These are phyloP conservation scores for Xylariomycetidae sp. DNA, from an alignment of 2,329 filamentous ascomycete genomes.

Conservation along the genomic window DNA sequence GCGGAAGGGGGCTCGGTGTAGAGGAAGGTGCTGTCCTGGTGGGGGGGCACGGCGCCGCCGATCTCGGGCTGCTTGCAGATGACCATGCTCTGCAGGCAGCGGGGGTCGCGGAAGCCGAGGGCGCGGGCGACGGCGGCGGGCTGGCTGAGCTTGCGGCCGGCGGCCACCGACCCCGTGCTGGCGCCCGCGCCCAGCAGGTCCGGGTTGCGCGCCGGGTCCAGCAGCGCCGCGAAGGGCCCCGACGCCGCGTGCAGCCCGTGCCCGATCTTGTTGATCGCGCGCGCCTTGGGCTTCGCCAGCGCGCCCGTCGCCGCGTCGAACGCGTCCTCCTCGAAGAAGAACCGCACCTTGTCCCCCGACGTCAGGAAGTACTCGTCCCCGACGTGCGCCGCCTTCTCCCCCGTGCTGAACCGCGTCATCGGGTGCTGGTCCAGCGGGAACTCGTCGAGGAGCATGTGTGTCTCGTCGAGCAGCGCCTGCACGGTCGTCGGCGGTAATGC, in stretches of 20 bases:
- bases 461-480: constrained; percentile 64
- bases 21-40: constrained; percentile 89
- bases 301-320: constrained; percentile 56
- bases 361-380: constrained; percentile 91
- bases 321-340: constrained; percentile 96
- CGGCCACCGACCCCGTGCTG: constrained; percentile 36
- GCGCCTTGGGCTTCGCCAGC: constrained; percentile 72
- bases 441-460: constrained; percentile 63
- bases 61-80: constrained; percentile 99
- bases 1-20: constrained; percentile 86
- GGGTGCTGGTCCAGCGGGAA: constrained; percentile 82
- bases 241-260: constrained; percentile 69
- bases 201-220: constrained; percentile 42
- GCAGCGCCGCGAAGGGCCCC: constrained; percentile 55
- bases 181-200: constrained; percentile 29
- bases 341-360: constrained; percentile 86
- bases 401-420: constrained; percentile 89
- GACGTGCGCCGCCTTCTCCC: constrained; percentile 68
- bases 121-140: constrained; percentile 59
- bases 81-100: constrained; percentile 87
- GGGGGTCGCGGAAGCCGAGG: constrained; percentile 70
- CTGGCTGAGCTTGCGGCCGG: constrained; percentile 28
- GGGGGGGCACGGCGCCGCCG: constrained; percentile 81
- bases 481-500: constrained; percentile 65
- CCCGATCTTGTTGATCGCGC: constrained; percentile 85